Evolutionary conservation across 139 green algal species (phyloP).

Genomic region (Pseudopediastrum boryanum): DNA sequence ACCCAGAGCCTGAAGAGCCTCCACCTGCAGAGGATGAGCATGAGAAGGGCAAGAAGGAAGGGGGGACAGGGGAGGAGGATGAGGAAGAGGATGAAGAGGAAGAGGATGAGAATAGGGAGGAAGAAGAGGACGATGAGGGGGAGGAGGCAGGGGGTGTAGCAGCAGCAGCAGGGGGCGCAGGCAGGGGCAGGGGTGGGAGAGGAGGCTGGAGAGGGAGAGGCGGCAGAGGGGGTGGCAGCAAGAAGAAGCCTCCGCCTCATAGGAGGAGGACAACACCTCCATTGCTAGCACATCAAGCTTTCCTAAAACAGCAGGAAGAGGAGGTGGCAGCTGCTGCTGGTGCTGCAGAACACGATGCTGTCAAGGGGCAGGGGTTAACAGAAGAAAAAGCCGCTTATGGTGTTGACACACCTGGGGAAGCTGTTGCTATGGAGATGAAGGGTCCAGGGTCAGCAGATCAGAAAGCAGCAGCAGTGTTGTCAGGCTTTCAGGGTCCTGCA

Average conservation of each 20-base stretch:
- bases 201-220: no score
- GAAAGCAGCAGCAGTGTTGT: not conserved
- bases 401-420: no score
- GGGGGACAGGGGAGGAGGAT: not conserved
- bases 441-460: no score
- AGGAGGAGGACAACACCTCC: not conserved
- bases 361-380: no score
- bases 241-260: no score
- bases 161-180: constrained; percentile 3
- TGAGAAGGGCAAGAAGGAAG: not conserved
- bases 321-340: not conserved
- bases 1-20: not conserved
- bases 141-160: not conserved
- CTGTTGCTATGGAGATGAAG: no score
- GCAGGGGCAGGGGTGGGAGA: no score
- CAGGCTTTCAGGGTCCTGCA: not conserved
- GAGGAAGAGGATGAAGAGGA: not conserved
- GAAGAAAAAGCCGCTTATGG: no score
- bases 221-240: no score
- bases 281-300: not conserved
- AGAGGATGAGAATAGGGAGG: not conserved
- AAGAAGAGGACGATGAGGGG: not conserved
- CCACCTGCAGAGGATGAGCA: not conserved
- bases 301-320: constrained; percentile 11
- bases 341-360: not conserved